Evolutionary conservation across 164 flowering plant genomes (phyloP), one percentile per base, ranked within the genome.

Genomic region (Macadamia tetraphylla): DNA sequence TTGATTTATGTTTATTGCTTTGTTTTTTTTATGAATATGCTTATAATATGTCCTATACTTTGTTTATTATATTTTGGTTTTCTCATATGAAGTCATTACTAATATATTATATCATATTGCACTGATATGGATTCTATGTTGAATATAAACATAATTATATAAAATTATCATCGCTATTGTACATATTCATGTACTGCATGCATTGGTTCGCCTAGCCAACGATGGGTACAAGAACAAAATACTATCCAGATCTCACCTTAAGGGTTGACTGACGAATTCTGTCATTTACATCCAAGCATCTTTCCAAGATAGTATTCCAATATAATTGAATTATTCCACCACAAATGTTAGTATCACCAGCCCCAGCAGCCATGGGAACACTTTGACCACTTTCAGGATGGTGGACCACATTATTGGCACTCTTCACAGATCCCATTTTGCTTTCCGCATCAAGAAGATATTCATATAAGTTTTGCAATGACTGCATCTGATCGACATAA

Each of bases 341-440:
- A 80, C 97, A 94, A 5, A 92, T 88, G 77, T 94, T 94, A 48
- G 97, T 88, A 77, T 94, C 99, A 71, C 97, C 97, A 17, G 99
- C 97, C 70, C 99, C 97, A 6, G 97, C 97, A 83, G 97, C 98
- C 75, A 90, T 95, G 63, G 99, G 96, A 31, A 92, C 97, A 75
- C 70, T 74, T 1, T 79, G 75, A 53, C 84, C 85, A 70, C 78
- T 85, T 48, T 57, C 78, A 49, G 89, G 42, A 76, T 69, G 35
- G 52, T 72, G 67, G 70, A 49, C 76, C 15, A 29, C 81, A 70
- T 72, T 57, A 67, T 75, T 69, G 71, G 65, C 68, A 11, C 72
- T 70, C 69, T 76, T 77, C 31, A 87, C 91, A 46, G 84, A 68
- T 70, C 75, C 97, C 92, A 92, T 76, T 80, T 89, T 89, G 74